Evolutionary conservation across 1,284 basidiomycete species (phyloP).

Genomic region (Lentinula novae-zelandiae): DNA sequence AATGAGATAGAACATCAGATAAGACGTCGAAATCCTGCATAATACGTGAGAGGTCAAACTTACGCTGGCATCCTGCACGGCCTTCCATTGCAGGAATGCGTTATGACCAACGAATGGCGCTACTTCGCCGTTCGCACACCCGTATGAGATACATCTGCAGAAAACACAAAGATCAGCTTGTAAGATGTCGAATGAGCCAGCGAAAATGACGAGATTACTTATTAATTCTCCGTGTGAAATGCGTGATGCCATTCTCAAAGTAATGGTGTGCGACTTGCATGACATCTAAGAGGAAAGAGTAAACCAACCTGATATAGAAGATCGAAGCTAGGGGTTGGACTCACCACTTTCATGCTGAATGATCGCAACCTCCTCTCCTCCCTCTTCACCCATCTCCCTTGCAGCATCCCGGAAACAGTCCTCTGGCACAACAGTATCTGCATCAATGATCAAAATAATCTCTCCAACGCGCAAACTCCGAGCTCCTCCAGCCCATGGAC

Average conservation of each 20-base stretch:
- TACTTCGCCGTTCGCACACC: constrained; percentile 29
- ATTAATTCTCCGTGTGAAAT: constrained; percentile 72
- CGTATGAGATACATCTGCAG: constrained; percentile 29
- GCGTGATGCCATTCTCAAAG: constrained; percentile 82
- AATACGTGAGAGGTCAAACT: not conserved
- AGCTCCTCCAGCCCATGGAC: constrained; percentile 64
- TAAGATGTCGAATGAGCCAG: not conserved
- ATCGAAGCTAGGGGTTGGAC: constrained; percentile 10
- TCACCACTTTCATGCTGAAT: constrained; percentile 78
- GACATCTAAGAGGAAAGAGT: not conserved
- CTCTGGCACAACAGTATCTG: constrained; percentile 81
- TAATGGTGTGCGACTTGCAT: constrained; percentile 68
- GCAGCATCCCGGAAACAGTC: constrained; percentile 86
- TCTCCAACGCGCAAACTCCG: constrained; percentile 58
- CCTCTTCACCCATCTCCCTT: constrained; percentile 55
- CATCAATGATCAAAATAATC: constrained; percentile 71
- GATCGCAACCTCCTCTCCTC: constrained; percentile 76
- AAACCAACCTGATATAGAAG: not conserved
- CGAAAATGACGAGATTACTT: constrained; percentile 21
- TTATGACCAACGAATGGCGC: constrained; percentile 89
- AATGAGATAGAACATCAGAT: not conserved
- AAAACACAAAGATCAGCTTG: not conserved
- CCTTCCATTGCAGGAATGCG: constrained; percentile 82
- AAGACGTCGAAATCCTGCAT: not conserved
- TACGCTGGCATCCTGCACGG: constrained; percentile 70